These are phyloP conservation scores for Phytophthora vignae DNA, from an alignment of 352 stramenopile genomes.

Conservation along the genomic window DNA sequence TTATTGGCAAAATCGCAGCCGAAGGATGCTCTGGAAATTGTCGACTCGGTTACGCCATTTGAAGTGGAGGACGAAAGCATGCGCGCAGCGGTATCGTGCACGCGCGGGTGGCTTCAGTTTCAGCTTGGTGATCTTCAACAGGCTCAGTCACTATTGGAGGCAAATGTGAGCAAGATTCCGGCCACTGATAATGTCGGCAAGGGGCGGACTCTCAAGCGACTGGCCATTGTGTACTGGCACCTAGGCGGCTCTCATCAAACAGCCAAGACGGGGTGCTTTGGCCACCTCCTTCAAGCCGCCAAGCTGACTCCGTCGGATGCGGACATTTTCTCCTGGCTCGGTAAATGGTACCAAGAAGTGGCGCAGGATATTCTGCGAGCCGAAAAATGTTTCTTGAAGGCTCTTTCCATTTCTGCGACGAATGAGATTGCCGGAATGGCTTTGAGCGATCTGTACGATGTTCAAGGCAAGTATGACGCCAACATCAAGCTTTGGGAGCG, in stretches of 20 bases:
- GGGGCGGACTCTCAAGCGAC: conserved; percentile 64
- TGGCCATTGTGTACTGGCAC: conserved; percentile 84
- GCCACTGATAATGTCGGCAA: conserved; percentile 21
- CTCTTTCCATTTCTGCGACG: conserved; percentile 60
- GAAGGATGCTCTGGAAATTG: conserved; percentile 40
- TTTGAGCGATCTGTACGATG: conserved; percentile 76
- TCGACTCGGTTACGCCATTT: conserved; percentile 37
- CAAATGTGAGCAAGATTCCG: conserved; percentile 41
- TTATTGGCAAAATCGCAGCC: conserved; percentile 41
- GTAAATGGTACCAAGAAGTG: conserved; percentile 79
- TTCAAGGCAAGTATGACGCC: conserved; percentile 66
- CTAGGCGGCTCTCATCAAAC: conserved; percentile 52
- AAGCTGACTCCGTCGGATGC: conserved; percentile 75
- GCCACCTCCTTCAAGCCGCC: conserved; percentile 68
- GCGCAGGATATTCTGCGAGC: conserved; percentile 68
- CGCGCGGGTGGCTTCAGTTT: conserved; percentile 63
- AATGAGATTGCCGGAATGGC: conserved; percentile 67
- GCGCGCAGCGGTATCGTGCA: conserved; percentile 30
- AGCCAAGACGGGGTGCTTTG: conserved; percentile 75
- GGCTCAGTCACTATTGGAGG: conserved; percentile 50
- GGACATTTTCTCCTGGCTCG: conserved; percentile 77
- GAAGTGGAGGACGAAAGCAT: conserved; percentile 33
- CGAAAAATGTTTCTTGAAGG: conserved; percentile 89
- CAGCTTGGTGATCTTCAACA: conserved; percentile 45
- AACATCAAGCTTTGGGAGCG: conserved; percentile 79